Evolutionary conservation across 345 rosid genomes (phyloP), one percentile per base, ranked within the genome.

Genomic region (Reutealis trisperma): DNA sequence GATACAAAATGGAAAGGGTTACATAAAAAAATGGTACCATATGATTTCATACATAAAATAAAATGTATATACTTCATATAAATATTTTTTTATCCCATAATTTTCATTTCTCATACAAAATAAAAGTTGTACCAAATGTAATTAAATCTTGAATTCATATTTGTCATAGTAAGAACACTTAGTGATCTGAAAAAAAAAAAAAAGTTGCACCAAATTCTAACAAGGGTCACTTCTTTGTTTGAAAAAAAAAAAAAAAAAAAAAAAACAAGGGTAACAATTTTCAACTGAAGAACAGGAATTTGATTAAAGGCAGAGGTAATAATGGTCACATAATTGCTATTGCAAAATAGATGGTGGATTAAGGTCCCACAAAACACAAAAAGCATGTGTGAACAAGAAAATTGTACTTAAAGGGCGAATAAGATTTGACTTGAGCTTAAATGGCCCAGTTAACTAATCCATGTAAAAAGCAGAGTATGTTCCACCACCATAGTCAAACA

Each of bases 351-450:
- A 44, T 8, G 30, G 64, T 27, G 5, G 41, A 47, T 47, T 7
- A 69, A 65, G 84, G 85, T 22, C 84, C 80, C 87, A 75, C 77
- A 10, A 19, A 15, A 8, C 24, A 16, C 70, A 18, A 73, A 45
- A 22, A 0, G 0, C 9, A 25, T 18, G 21, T 68, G 60, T 21
- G 42, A 73, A 61, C 54, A 51, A 13, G 30, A 52, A 63, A 1
- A 18, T 55, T 55, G 27, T 2, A 22, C 37, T 8, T 5, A 16
- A 51, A 78, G 68, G n/a, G 47, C 8, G 24, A 11, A 18, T 25
- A 58, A 78, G 83, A 73, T 86, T 88, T 86, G 88, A 86, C 88
- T 70, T 41, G 13, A 61, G 77, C 0, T 49, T 10, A 49, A 37
- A 49, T 67, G 73, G 42, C 63, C 77, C 13, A 54, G 37, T 12